Base-by-base conservation (phyloP, 257 asterid species). In the Primulina eburnea region DNA sequence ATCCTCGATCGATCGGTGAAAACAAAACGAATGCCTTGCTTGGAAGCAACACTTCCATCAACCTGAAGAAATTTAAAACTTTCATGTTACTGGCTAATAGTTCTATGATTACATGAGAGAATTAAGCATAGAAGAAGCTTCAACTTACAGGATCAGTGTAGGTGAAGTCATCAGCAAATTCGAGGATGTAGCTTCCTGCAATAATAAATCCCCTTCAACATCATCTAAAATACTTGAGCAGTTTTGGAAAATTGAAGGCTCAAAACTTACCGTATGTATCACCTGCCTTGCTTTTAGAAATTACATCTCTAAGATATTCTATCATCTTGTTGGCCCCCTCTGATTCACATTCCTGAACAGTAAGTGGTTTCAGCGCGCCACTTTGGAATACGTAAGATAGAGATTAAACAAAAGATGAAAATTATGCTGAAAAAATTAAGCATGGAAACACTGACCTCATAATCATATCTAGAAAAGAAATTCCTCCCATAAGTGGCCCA, bases 401-500 rank as follows among this genome's bases (percentile, higher is more conserved):
- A 32, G 60, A 24, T 29, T 29, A 62, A 17, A 3, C 8, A 71
- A 32, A 30, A 56, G 35, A 50, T 20, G 64, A 33, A 72, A 52
- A 74, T 26, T 53, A 14, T 70, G 60, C 32, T 43, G 20, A 35
- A 65, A 35, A 58, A 34, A 50, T 55, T 53, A 40, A 61, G 81
- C 60, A 53, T 53, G 50, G 60, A 56, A 75, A 74, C 63, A 59
- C 86, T 80, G 80, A 76, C 99, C 97, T 94, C 99, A 11, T 91
- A 91, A 80, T 94, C 99, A 7, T 89, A 94, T 91, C 99, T 87
- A 35, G 96, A 94, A 71, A 94, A 94, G 89, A 89, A 91, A 71
- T 91, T 94, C 74, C 99, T 82, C 34, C 99, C 99, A 30, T 91
- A 91, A 68, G 91, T 86, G 73, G 97, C 96, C 99, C 97, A 94